Conservation (phyloP, 371 early-diverging fungal species). For the Parasitella parasitica region DNA sequence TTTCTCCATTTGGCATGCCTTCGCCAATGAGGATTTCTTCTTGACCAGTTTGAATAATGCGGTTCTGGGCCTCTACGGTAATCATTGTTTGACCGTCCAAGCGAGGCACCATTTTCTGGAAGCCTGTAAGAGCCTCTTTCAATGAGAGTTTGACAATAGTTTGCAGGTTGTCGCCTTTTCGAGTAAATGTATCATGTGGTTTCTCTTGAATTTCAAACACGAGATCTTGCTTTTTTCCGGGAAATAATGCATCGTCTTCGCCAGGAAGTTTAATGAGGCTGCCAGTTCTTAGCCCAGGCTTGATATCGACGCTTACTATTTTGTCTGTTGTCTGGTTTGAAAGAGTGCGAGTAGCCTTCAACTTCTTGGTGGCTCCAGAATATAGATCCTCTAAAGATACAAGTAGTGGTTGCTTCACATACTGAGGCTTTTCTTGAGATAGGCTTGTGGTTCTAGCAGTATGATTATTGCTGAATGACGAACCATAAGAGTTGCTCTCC, state of each 20-base stretch:
- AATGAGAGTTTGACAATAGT: constrained; percentile 66
- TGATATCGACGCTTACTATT: constrained; percentile 80
- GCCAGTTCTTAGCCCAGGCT: constrained; percentile 97
- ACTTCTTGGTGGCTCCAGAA: constrained; percentile 86
- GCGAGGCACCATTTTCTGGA: constrained; percentile 61
- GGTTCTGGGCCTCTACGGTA: not conserved
- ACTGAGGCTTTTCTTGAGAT: constrained; percentile 41
- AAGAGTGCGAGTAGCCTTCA: constrained; percentile 86
- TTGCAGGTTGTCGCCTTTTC: constrained; percentile 84
- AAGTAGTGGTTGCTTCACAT: constrained; percentile 68
- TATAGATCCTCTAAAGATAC: constrained; percentile 92
- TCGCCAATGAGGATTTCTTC: constrained; percentile 69
- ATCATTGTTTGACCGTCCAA: constrained; percentile 73
- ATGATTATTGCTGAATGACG: not conserved
- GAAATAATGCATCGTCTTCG: constrained; percentile 87
- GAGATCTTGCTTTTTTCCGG: constrained; percentile 80
- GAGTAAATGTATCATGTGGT: constrained; percentile 84
- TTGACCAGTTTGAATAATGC: constrained; percentile 67
- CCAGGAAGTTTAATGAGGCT: constrained; percentile 90
- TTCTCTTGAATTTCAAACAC: constrained; percentile 93
- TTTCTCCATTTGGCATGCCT: constrained; percentile 94
- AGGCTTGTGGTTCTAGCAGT: not conserved
- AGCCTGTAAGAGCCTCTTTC: constrained; percentile 80
- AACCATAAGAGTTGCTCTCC: not conserved
- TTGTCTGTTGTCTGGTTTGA: constrained; percentile 45